Evolutionary conservation across 495 filamentous ascomycete species (phyloP).

Genomic region (Penicillium soppii): DNA sequence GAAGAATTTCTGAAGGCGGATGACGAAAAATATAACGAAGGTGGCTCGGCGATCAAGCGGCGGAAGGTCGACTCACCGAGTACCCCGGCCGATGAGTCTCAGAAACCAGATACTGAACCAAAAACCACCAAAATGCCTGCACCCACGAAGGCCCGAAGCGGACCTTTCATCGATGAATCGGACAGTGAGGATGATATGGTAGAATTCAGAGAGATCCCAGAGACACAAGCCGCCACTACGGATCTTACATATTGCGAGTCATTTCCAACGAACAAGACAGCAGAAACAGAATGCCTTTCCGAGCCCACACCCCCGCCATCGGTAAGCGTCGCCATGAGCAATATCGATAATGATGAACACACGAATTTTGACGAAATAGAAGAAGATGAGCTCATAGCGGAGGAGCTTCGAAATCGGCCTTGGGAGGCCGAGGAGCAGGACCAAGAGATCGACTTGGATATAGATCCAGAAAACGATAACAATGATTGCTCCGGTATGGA

Average conservation of each 20-base stretch:
- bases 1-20: constrained; percentile 17
- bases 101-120: constrained; percentile 13
- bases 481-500: constrained; percentile 29
- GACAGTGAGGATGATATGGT: constrained; percentile 60
- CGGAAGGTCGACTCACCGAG: constrained; percentile 38
- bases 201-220: constrained; percentile 20
- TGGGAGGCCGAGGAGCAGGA: constrained; percentile 28
- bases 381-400: constrained; percentile 43
- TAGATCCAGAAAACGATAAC: constrained; percentile 13
- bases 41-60: constrained; percentile 32
- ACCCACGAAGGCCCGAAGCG: constrained; percentile 22
- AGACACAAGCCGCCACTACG: neutral
- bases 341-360: constrained; percentile 57
- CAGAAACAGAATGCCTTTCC: constrained; percentile 47
- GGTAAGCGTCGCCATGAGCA: constrained; percentile 58
- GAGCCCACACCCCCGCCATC: constrained; percentile 34
- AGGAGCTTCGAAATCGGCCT: constrained; percentile 43
- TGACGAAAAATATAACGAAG: constrained; percentile 30
- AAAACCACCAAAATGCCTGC: constrained; percentile 3
- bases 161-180: constrained; percentile 67
- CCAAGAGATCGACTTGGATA: constrained; percentile 18
- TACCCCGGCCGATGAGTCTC: constrained; percentile 1
- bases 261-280: constrained; percentile 31
- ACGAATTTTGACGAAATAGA: constrained; percentile 71
- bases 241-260: constrained; percentile 3